Evolutionary conservation across 1,284 basidiomycete genomes (phyloP).

Genomic region (Veloporphyrellus conicus): DNA sequence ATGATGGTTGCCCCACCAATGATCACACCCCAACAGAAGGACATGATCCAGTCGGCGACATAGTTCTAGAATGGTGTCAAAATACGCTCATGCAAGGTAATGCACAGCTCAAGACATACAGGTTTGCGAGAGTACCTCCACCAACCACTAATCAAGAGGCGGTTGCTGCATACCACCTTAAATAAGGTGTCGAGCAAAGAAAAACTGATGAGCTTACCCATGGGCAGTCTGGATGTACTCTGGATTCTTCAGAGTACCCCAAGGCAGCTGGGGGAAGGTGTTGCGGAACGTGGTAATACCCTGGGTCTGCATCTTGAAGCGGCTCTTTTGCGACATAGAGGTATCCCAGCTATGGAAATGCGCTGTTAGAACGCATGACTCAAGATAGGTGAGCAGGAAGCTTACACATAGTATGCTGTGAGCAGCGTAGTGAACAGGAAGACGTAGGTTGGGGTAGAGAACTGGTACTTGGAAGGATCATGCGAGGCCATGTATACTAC

Average conservation of each 20-base stretch:
- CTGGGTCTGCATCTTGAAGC: slow-evolving; percentile 96
- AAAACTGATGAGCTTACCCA: slow-evolving; percentile 49
- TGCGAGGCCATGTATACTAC: slow-evolving; percentile 98
- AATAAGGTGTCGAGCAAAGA: background rate
- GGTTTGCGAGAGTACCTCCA: slow-evolving; percentile 90
- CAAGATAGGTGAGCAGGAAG: slow-evolving; percentile 10
- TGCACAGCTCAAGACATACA: slow-evolving; percentile 39
- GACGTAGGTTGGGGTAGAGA: slow-evolving; percentile 74
- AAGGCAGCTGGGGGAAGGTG: slow-evolving; percentile 92
- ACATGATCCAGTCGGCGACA: slow-evolving; percentile 85
- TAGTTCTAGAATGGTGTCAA: slow-evolving; percentile 56
- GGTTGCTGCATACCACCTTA: slow-evolving; percentile 52
- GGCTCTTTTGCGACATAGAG: slow-evolving; percentile 95
- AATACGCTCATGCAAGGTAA: background rate
- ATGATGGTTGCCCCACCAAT: slow-evolving; percentile 83
- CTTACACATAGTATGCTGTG: slow-evolving; percentile 79
- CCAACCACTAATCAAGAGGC: slow-evolving; percentile 81
- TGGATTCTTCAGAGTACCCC: slow-evolving; percentile 84
- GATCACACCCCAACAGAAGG: slow-evolving; percentile 86
- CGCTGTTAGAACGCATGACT: slow-evolving; percentile 10
- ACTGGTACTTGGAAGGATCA: slow-evolving; percentile 82
- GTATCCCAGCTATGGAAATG: slow-evolving; percentile 72
- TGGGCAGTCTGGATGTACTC: slow-evolving; percentile 91
- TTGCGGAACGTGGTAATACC: slow-evolving; percentile 83
- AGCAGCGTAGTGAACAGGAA: slow-evolving; percentile 72